Evolutionary conservation across 148 eudicot species (phyloP).

Genomic region (Cornus kousa): DNA sequence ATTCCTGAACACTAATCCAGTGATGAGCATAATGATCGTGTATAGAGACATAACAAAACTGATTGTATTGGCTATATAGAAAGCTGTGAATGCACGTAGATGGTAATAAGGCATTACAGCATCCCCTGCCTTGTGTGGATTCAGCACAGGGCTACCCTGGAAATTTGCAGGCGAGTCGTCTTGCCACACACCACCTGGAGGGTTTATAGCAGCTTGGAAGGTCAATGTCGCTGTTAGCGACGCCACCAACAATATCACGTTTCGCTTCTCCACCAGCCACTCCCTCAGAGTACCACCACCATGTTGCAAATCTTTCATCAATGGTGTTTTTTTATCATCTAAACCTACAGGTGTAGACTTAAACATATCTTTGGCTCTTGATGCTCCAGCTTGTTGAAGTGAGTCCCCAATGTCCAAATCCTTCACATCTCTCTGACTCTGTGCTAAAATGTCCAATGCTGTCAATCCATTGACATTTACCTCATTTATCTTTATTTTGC

Average conservation of each 20-base stretch:
- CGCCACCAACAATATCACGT: background rate
- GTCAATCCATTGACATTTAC: background rate
- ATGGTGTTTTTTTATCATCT: background rate
- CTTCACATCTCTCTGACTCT: background rate
- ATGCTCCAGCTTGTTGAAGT: background rate
- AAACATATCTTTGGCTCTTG: background rate
- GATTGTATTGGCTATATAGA: background rate
- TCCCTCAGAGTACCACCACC: background rate
- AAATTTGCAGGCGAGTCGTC: background rate
- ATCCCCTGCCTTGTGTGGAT: background rate
- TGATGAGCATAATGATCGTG: background rate
- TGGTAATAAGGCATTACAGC: background rate
- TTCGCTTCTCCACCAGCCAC: background rate
- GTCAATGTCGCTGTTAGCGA: background rate
- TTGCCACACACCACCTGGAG: background rate
- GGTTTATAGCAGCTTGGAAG: background rate
- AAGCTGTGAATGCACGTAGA: background rate
- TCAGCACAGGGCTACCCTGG: no score
- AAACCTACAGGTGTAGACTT: no score
- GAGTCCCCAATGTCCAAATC: background rate
- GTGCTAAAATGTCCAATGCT: background rate
- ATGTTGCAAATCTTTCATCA: no score
- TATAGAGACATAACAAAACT: background rate
- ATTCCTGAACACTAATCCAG: background rate
- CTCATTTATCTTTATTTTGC: no score